These are phyloP conservation scores for Corymbia citriodora DNA, from an alignment of 441 rosid species.

Conservation along the genomic window DNA sequence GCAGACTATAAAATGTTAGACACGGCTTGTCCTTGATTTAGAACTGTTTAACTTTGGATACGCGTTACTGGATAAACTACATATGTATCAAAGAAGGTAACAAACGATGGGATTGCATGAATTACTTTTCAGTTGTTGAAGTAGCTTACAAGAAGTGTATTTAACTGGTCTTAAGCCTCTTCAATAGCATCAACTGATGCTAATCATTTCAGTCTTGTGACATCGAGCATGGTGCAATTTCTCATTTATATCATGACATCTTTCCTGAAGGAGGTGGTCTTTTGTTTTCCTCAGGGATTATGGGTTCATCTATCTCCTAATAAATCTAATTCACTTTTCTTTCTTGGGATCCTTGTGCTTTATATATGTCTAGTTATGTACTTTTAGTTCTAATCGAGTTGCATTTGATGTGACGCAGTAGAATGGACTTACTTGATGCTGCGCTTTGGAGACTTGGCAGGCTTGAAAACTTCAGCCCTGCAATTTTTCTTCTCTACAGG, in stretches of 20 bases:
- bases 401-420: constrained; percentile 44
- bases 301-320: background rate
- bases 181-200: background rate
- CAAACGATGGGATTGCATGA: accelerated
- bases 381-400: background rate
- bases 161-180: background rate
- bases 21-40: background rate
- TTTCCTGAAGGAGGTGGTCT: background rate
- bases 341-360: background rate
- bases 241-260: background rate
- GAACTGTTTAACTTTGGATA: background rate
- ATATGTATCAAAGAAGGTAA: background rate
- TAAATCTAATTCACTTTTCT: background rate
- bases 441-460: constrained; percentile 88
- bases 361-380: background rate
- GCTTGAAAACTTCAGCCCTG: constrained; percentile 87
- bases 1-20: background rate
- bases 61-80: background rate
- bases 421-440: constrained; percentile 94
- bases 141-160: background rate
- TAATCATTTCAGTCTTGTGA: background rate
- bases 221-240: background rate
- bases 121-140: background rate
- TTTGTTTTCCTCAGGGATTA: background rate
- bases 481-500: constrained; percentile 70